Evolutionary conservation across 768 basidiomycete species (phyloP), one percentile per base, ranked within the genome.

Genomic region (Suillus ampliporus): DNA sequence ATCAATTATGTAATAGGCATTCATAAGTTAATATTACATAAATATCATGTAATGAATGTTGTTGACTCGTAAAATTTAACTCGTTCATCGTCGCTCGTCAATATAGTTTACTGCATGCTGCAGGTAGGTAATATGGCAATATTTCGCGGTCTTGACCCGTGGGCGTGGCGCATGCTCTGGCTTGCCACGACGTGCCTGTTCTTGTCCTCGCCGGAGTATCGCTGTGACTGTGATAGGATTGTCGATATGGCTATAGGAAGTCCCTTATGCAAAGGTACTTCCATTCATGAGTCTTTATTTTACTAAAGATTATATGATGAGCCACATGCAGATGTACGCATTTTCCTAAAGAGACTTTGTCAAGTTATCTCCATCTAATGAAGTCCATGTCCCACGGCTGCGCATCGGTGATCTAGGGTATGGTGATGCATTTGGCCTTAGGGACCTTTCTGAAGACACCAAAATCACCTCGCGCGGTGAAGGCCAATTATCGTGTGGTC

Each of bases 401-500:
- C 92, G 91, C 0, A 85, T n/a, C n/a, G n/a, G n/a, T n/a, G n/a
- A n/a, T n/a, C n/a, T 97, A 78, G 86, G 82, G 51, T 89, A 93
- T 72, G 97, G 91, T 6, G 97, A 99, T 70, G 90, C 95, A 0
- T 91, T 97, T 64, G 94, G 96, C 6, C 66, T 88, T 54, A 86
- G 87, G 61, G 97, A 99, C 71, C 91, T 99, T 56, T 78, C 93
- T 60, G 89, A 92, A 73, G 97, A 99, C 74, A 84, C 85, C 6
- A 89, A 90, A 67, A 79, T 86, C 8, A 99, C 97, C 0, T 77
- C 97, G 11, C 84, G 85, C 31, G 97, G 97, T 13, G 85, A 91
- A 67, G 94, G 96, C 4, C 85, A 92, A 94, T 62, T 99, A 99
- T 76, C 89, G 95, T 53, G 92, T 92, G 60, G 99, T 97, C 72